Evolutionary conservation across 2,329 filamentous ascomycete genomes (phyloP), one percentile per base, ranked within the genome.

Genomic region (Beauveria rudraprayagi): DNA sequence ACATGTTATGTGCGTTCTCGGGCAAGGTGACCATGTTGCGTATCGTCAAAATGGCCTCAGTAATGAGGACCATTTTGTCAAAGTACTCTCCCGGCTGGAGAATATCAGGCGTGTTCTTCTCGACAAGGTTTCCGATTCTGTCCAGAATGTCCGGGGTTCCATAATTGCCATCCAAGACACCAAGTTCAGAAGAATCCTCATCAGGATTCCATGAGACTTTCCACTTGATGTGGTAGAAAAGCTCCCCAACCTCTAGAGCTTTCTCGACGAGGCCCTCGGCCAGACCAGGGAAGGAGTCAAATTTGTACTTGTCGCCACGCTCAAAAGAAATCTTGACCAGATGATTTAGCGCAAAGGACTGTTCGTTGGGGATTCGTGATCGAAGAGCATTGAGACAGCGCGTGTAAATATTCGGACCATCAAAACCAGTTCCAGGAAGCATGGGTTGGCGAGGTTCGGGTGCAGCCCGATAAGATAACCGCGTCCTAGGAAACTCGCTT

Each of bases 251-350:
- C 64, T 92, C 85, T 55, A 97, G 78, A 2, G 89, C 87, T 70
- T 95, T 95, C 63, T 92, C 89, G 60, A 96, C 86, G 10, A 99
- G 81, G 3, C 90, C 90, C 73, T 97, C 94, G 0, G 91, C 91
- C 30, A 99, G 81, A 10, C 91, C 88, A 1, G 90, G 88, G 67
- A 97, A 97, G 5, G 91, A 90, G 67, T 96, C 92, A 66, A 97
- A 97, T 63, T 91, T 89, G 75, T 96, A 97, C 73, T 96, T 96
- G 71, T 97, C 94, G 51, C 93, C 93, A 48, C 92, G 85, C 73
- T 97, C 92, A 70, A 88, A 94, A 0, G 92, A 97, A 30, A 97
- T 97, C 71, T 96, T 96, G 63, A 97, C 92, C 4, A 97, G 77
- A 68, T 97, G 93, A 68, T 96, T 91, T 11, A 97, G 78, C 0